Evolutionary conservation across 2,329 filamentous ascomycete genomes (phyloP).

Genomic region (Fusarium buharicum): DNA sequence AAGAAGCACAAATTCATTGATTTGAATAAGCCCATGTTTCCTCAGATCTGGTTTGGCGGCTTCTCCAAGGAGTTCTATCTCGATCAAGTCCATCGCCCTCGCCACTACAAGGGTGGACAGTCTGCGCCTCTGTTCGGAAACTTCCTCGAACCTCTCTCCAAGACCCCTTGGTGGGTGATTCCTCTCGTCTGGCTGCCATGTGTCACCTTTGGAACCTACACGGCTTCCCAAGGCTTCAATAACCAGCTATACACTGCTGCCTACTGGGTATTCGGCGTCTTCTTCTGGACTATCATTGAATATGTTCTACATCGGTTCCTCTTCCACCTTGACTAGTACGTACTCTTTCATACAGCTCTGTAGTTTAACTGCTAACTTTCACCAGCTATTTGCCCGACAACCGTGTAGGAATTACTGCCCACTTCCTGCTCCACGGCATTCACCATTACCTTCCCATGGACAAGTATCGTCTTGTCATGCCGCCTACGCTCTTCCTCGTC

Average conservation of each 20-base stretch:
- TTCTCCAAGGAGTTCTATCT: slow-evolving; percentile 98
- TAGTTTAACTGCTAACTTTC: slow-evolving; percentile 45
- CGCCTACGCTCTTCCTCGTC: slow-evolving; percentile 83
- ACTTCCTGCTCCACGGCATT: slow-evolving; percentile 95
- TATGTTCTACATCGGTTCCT: slow-evolving; percentile 89
- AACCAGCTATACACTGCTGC: slow-evolving; percentile 58
- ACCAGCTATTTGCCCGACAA: slow-evolving; percentile 88
- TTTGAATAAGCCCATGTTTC: slow-evolving; percentile 81
- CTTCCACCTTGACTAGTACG: slow-evolving; percentile 93
- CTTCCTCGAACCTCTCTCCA: slow-evolving; percentile 95
- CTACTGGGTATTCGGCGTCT: slow-evolving; percentile 77
- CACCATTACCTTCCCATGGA: slow-evolving; percentile 99
- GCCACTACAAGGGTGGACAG: slow-evolving; percentile 92
- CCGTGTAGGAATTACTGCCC: slow-evolving; percentile 81
- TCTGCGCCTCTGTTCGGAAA: slow-evolving; percentile 97
- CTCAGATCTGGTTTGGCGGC: slow-evolving; percentile 87
- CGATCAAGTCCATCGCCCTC: slow-evolving; percentile 92
- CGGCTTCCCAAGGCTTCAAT: slow-evolving; percentile 71
- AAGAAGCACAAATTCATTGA: slow-evolving; percentile 95
- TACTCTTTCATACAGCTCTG: slow-evolving; percentile 28
- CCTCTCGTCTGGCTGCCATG: slow-evolving; percentile 87
- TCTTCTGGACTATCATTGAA: slow-evolving; percentile 89
- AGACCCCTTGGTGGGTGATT: slow-evolving; percentile 94
- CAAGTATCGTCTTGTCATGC: slow-evolving; percentile 96
- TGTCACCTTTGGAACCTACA: slow-evolving; percentile 75